Base-by-base conservation (phyloP, 495 filamentous ascomycete genomes). In the Rusavskia elegans region DNA sequence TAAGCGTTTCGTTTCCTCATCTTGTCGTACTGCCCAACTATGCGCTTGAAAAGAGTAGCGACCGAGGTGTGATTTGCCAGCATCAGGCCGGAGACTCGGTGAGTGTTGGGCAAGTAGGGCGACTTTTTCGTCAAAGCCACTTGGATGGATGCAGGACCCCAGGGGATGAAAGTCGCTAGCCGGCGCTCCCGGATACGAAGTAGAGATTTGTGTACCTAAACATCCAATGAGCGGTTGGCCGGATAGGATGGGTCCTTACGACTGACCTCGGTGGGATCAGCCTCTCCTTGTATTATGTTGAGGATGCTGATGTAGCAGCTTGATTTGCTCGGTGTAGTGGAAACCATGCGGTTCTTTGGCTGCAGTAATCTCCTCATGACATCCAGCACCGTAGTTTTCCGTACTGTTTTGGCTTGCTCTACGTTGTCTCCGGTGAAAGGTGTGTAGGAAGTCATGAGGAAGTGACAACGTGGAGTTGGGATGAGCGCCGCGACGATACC, bases 341-440 rank as follows among this genome's bases (percentile, higher is more conserved):
- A 93, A 36, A 98, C 92, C 92, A 98, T 98, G 60, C 93, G 82
- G 66, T 97, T 97, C 73, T 98, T 98, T 39, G 92, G 92, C 66
- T 98, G 92, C 44, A 98, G 72, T 9, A 98, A 75, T 40, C 92
- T 79, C 29, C 92, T 80, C 92, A 98, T 98, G 45, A 98, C 92
- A 66, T 98, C 92, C 17, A 97, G 71, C 1, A 98, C 92, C 3
- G 92, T 98, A 0, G 93, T 98, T 67, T 97, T 97, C 35, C 93
- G 85, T 13, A 98, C 87, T 0, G 89, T 95, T 68, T 93, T 95
- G 40, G 89, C 93, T 68, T 94, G 84, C 58, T 96, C 89, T 42
- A 97, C 85, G 59, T 87, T 90, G 64, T 95, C 88, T 51, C 87
- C 84, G 2, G 92, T 97, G 60, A 98, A 98, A 9, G 92, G 92